Evolutionary conservation across 768 basidiomycete genomes (phyloP).

Genomic region (Dendrothele bispora): DNA sequence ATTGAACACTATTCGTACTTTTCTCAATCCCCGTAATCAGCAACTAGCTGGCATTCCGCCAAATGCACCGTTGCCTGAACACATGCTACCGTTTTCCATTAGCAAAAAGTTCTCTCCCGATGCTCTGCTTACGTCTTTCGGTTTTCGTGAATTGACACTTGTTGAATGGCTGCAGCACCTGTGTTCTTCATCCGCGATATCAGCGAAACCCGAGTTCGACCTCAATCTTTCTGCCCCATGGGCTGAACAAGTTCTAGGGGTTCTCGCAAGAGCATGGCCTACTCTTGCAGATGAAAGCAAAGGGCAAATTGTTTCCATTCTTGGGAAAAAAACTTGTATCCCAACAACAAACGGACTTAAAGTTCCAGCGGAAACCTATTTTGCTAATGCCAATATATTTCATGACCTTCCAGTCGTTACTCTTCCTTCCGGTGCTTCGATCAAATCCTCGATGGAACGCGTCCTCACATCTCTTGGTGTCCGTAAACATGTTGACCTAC

Average conservation of each 20-base stretch:
- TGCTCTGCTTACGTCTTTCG: conserved; percentile 55
- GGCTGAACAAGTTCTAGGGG: conserved; percentile 75
- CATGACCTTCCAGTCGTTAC: conserved; percentile 82
- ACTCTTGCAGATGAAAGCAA: conserved; percentile 51
- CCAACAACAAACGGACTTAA: conserved; percentile 78
- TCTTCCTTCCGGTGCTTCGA: conserved; percentile 57
- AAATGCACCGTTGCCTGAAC: conserved; percentile 74
- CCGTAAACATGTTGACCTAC: conserved; percentile 88
- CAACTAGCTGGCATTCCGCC: conserved; percentile 59
- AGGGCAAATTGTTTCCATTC: conserved; percentile 43
- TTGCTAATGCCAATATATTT: conserved; percentile 84
- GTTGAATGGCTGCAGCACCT: conserved; percentile 76
- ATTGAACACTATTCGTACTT: conserved; percentile 68
- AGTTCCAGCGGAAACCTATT: conserved; percentile 73
- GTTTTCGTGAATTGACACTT: conserved; percentile 78
- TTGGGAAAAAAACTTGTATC: conserved; percentile 58
- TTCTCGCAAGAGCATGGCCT: conserved; percentile 73
- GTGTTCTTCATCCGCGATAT: conserved; percentile 42
- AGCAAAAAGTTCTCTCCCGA: conserved; percentile 57
- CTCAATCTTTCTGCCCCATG: conserved; percentile 66
- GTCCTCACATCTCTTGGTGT: conserved; percentile 76
- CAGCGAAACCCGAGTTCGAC: conserved; percentile 52
- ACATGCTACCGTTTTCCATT: conserved; percentile 68
- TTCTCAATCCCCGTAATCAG: conserved; percentile 65
- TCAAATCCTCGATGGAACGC: conserved; percentile 76